Conservation (phyloP, 179 eudicot genomes). For the Kewa caespitosa region DNA sequence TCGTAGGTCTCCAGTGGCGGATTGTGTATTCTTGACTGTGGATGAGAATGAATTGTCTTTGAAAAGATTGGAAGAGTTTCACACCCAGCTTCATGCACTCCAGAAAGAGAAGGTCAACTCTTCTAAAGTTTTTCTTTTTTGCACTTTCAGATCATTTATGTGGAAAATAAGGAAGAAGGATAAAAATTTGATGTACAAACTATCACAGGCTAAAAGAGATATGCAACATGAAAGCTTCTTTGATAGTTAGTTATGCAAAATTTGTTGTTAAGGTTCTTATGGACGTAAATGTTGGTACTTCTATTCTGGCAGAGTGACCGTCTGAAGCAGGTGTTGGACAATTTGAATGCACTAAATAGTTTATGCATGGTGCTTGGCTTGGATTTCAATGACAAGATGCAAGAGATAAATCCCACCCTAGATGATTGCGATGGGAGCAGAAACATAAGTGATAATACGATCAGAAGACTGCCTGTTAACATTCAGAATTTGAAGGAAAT, state of each 20-base stretch:
- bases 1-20: conserved; percentile 30
- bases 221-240: background rate
- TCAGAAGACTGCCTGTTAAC: conserved; percentile 43
- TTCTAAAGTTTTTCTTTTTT: background rate
- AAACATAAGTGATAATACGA: conserved; percentile 42
- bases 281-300: background rate
- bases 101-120: conserved; percentile 64
- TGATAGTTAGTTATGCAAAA: background rate
- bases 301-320: conserved; percentile 53
- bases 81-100: conserved; percentile 42
- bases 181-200: no score
- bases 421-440: conserved; percentile 47
- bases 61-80: conserved; percentile 57
- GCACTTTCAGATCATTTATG: background rate
- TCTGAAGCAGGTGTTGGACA: conserved; percentile 54
- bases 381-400: conserved; percentile 51
- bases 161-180: background rate
- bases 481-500: conserved; percentile 44
- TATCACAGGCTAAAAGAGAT: no score
- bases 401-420: conserved; percentile 52
- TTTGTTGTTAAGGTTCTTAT: background rate
- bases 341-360: conserved; percentile 44
- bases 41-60: conserved; percentile 63
- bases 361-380: conserved; percentile 72
- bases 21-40: conserved; percentile 17